Evolutionary conservation across 306 rosid genomes (phyloP), one percentile per base, ranked within the genome.

Genomic region (Citrullus mucosospermus): DNA sequence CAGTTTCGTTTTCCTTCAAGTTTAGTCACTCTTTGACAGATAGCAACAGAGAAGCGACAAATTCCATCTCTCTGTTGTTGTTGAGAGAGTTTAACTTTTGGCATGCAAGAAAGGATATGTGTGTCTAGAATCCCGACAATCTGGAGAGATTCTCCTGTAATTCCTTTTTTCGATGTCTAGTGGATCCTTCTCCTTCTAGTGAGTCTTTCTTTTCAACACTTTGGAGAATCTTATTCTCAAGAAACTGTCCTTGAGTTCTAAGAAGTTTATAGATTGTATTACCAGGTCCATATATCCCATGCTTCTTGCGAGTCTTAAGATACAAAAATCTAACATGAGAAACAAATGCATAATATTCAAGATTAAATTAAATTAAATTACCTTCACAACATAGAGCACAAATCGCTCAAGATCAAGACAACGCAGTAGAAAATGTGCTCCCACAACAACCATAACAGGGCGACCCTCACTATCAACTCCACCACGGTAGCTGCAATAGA

Each of bases 391-490:
- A 59, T 91, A 80, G 20, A 87, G 93, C 53, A 96, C 89, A 91
- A 92, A 96, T 17, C 96, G 93, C 80, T 96, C 99, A 81, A 96
- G 85, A 87, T 95, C 98, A 81, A 92, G 99, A 83, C 99, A 96
- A 51, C 97, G 89, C 70, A 92, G 89, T 79, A 96, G 90, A 87
- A 96, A 91, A 84, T 96, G 99, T 57, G 99, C 99, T 78, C 99
- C 99, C 61, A 92, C 98, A 82, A 96, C 91, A 79, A 92, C 99
- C 93, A 96, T 91, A 51, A 96, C 91, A 9, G 99, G 97, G 79
- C 84, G 93, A 80, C 99, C 99, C 73, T 96, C 99, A 43, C 96
- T 87, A 74, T 96, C 99, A 65, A 96, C 98, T 69, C 99, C 99
- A 77, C 98, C 98, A 22, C 97, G 99, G 79, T 92, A 96, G 60